Conservation (phyloP, 805 yeast species). For the Saccharomycopsis vini region DNA sequence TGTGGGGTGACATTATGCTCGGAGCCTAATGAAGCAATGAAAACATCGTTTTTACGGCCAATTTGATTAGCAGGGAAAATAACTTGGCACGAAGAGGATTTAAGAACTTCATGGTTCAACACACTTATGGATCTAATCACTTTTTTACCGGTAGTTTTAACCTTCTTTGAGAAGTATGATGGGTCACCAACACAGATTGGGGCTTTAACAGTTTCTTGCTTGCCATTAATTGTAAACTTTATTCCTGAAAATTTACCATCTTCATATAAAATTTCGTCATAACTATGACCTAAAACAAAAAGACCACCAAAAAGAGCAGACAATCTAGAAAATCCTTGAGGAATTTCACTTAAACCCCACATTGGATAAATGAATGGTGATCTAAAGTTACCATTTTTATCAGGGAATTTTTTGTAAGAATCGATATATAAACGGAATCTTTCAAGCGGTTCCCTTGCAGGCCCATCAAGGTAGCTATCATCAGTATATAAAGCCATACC, state of each 20-base stretch:
- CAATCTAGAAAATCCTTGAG: constrained; percentile 97
- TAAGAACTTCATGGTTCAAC: constrained; percentile 80
- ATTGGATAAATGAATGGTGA: constrained; percentile 94
- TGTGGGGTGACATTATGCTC: constrained; percentile 85
- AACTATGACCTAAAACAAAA: constrained; percentile 93
- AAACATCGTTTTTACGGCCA: constrained; percentile 86
- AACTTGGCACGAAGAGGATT: constrained; percentile 75
- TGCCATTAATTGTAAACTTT: no score
- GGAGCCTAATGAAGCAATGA: constrained; percentile 81
- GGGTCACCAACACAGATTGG: constrained; percentile 96
- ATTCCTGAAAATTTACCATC: constrained; percentile 78
- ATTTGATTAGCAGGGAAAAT: constrained; percentile 96
- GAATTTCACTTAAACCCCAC: constrained; percentile 94
- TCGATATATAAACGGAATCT: constrained; percentile 78
- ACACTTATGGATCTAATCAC: constrained; percentile 85
- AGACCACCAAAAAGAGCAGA: constrained; percentile 98
- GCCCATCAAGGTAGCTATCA: constrained; percentile 79
- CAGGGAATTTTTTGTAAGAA: constrained; percentile 89
- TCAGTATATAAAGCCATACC: constrained; percentile 97
- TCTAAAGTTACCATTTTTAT: no score
- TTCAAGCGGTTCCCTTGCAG: constrained; percentile 87
- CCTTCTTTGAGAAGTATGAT: constrained; percentile 86
- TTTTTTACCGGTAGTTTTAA: constrained; percentile 58
- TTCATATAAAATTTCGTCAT: constrained; percentile 76
- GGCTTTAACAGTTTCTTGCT: constrained; percentile 86